Evolutionary conservation across 305 asterid genomes (phyloP), one percentile per base, ranked within the genome.

Genomic region (Lippia alba): DNA sequence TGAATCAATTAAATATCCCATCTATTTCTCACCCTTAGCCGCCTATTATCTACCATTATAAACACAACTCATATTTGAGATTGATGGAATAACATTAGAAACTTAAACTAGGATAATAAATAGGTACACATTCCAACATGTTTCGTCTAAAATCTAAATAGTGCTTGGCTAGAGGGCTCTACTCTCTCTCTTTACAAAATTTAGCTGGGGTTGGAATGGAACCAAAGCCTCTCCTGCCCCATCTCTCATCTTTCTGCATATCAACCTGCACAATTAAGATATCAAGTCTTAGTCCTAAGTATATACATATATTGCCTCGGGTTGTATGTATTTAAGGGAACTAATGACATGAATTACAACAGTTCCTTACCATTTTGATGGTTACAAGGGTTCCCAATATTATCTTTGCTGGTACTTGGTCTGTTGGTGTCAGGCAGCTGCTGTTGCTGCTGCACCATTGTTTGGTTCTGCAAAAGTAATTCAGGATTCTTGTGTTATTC

Each of bases 391-490:
- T 80, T 82, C 62, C 81, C 80, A 14, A 56, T 78, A 6, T 44
- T 44, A 8, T 80, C 89, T 71, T 75, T 85, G 69, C 82, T 82
- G 70, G 74, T 77, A 67, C 83, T 67, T 3, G 90, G 78, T 77
- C 81, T 83, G 61, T 65, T 76, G 34, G 58, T 48, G 60, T 63
- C 69, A 2, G 84, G 5, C 30, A 1, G 30, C 30, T 24, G 30
- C 30, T 24, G 30, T 3, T 24, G 30, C 30, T 24, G 30, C 71
- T 69, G 87, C 70, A 73, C 67, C 33, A 18, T 85, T 16, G 74
- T 60, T 70, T 80, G 96, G 70, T 81, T 87, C 98, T 90, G 95
- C 79, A 76, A 61, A 72, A 74, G 41, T 16, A 5, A 39, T 19
- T 8, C 0, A 36, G 41, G 41, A 2, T 64, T 19, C 40, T 54